phyloP scores from a whole-genome alignment of 805 yeast species.

The Saccharomycopsis guyanensis region DNA sequence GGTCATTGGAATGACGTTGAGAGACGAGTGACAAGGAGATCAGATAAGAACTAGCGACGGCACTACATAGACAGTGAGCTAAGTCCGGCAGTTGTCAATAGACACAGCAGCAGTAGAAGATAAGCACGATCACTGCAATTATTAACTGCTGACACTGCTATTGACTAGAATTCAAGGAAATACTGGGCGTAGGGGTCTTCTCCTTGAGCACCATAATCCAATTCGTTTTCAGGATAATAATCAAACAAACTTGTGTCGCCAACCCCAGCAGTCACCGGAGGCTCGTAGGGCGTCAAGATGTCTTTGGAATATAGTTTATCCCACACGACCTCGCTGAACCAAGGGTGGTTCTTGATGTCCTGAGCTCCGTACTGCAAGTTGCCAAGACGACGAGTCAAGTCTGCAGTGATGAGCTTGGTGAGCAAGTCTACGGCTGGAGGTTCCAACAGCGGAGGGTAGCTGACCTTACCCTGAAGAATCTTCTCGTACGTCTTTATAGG shows the following conservation, averaged over 20 bases:
- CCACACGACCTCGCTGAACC: slow-evolving; percentile 94
- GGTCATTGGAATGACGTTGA: too few species aligned
- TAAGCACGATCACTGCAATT: too few species aligned
- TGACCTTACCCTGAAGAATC: slow-evolving; percentile 70
- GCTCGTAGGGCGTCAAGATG: slow-evolving; percentile 94
- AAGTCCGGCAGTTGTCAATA: too few species aligned
- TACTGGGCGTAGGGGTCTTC: slow-evolving; percentile 66
- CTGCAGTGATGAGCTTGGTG: slow-evolving; percentile 68
- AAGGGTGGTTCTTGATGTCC: slow-evolving; percentile 80
- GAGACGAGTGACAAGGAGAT: too few species aligned
- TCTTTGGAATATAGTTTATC: slow-evolving; percentile 76
- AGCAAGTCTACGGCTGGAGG: slow-evolving; percentile 74
- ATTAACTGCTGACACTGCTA: too few species aligned
- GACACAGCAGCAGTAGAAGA: too few species aligned
- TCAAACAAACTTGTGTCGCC: slow-evolving; percentile 87
- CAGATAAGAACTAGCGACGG: too few species aligned
- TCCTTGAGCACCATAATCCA: slow-evolving; percentile 72
- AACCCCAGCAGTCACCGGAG: slow-evolving; percentile 87
- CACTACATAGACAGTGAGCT: too few species aligned
- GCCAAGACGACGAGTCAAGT: slow-evolving; percentile 77
- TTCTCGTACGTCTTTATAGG: slow-evolving; percentile 95
- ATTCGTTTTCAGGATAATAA: slow-evolving; percentile 73
- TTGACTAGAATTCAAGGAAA: slow-evolving; percentile 50
- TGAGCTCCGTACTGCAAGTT: slow-evolving; percentile 78
- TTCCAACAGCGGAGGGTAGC: slow-evolving; percentile 69